Base-by-base conservation (phyloP, 805 yeast genomes). In the Candida germanica region DNA sequence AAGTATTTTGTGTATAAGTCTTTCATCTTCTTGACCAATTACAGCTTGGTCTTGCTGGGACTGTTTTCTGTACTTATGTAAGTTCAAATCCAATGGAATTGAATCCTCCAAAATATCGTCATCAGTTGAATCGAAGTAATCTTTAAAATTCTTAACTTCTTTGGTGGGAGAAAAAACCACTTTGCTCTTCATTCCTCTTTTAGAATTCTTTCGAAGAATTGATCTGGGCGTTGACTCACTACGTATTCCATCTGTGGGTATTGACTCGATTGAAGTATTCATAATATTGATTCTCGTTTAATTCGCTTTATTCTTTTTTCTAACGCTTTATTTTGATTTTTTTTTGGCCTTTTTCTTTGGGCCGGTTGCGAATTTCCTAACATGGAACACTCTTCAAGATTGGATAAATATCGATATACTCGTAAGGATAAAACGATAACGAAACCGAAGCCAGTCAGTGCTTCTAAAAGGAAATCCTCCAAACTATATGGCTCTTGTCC, bases 111-210 rank as follows among this genome's bases (percentile, higher is more conserved):
- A 24, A 14, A 26, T 19, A 14, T 31, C 36, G 6, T 39, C 44
- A 11, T 44, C 49, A 3, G 44, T 37, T 1, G 46, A 39, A 17
- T 44, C 49, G 28, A 44, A 44, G 26, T 31, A 44, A 22, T 44
- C 49, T 34, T 44, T 44, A 35, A 44, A 44, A 15, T 42, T 44
- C 32, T 44, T 44, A 6, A 46, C 46, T 31, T 55, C 56, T 29
- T 59, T 60, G 19, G 60, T 53, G 7, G 71, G 71, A 3, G 68
- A 59, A 34, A 64, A 53, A 4, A 61, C 39, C 1, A 63, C 64
- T 19, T 51, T 52, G n/a, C 35, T 22, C 25, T 37, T 44, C 9
- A 21, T 3, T 1, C 38, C 30, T 5, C 28, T 26, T 15, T 34
- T 33, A 23, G 31, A 24, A 11, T 13, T 15, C 13, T 33, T 36